Evolutionary conservation across 2,329 filamentous ascomycete species (phyloP), one percentile per base, ranked within the genome.

Genomic region (Lachnellula willkommii): DNA sequence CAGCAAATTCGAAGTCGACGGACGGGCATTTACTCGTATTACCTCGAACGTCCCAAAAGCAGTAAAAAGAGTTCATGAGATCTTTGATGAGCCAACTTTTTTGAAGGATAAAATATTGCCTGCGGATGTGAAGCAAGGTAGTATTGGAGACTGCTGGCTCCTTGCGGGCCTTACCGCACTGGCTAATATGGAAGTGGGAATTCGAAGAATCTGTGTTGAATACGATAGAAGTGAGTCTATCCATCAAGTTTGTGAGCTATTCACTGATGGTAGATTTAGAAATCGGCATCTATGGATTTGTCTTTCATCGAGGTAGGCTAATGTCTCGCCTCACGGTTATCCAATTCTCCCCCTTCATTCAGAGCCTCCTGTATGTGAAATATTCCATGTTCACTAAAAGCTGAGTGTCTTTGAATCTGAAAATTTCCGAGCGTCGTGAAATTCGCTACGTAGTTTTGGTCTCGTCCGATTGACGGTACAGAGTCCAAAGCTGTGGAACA

Each of bases 211-310:
- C 7, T 95, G 90, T 65, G 87, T 95, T 32, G 87, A 84, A 47
- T 84, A 87, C 45, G 82, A 95, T 63, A 82, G 80, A 9, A 77
- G 61, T 63, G 14, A 56, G 59, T 58, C 24, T 43, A 9, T 9
- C 9, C 17, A 8, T 17, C 1, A 11, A 35, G 12, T 22, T 20
- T 12, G n/a, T 20, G 28, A 6, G 8, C 42, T 15, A 8, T 14
- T 45, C 7, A 47, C 47, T 63, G 47, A 63, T 45, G n/a, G 5
- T 28, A 22, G 9, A 24, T 35, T 5, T 32, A 65, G 61, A 80
- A 60, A 84, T 94, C 50, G 90, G 90, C 8, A 90, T 95, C 3
- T 95, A 95, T 66, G 90, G 90, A 1, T 95, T 95, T 66, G 89
- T 95, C 49, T 95, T 95, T 69, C 89, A 88, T 69, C 77, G 90